These are phyloP conservation scores for Coriaria nepalensis DNA, from an alignment of 306 rosid species.

Conservation along the genomic window DNA sequence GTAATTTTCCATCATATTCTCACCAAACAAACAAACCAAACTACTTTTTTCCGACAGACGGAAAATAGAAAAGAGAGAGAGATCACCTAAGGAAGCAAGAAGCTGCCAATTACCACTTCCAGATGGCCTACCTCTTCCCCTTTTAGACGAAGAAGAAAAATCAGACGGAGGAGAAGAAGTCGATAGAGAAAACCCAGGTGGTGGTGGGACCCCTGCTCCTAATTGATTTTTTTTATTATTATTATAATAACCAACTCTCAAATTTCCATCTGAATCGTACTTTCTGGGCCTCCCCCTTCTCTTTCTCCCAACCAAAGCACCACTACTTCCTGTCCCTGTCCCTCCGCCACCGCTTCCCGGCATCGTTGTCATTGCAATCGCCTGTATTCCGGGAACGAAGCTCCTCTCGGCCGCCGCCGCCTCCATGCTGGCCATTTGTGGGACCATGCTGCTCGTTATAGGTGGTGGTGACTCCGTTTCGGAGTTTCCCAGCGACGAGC, in stretches of 20 bases:
- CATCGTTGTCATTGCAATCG: background rate
- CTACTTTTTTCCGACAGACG: background rate
- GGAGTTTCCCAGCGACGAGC: constrained; percentile 22
- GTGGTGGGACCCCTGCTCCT: constrained; percentile 11
- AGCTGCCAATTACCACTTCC: constrained; percentile 42
- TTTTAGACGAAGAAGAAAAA: constrained; percentile 32
- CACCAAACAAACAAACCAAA: constrained; percentile 14
- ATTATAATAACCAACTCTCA: constrained; percentile 16
- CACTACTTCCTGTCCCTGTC: constrained; percentile 13
- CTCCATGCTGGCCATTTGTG: constrained; percentile 14
- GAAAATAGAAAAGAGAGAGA: background rate
- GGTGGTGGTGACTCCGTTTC: constrained; percentile 23
- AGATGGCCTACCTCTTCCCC: constrained; percentile 49
- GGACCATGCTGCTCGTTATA: constrained; percentile 13
- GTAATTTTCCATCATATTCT: constrained; percentile 14
- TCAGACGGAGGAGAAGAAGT: constrained; percentile 23
- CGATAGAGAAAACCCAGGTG: constrained; percentile 44
- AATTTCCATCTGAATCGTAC: constrained; percentile 61
- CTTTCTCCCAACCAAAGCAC: constrained; percentile 50
- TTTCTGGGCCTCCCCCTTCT: constrained; percentile 84
- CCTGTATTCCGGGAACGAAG: background rate
- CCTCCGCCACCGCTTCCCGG: constrained; percentile 13
- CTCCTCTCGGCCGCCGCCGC: constrained; percentile 2
- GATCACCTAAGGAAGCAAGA: constrained; percentile 63
- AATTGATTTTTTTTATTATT: no score